phyloP scores from a whole-genome alignment of 139 green algal species.

The Raphidocelis subcapitata region DNA sequence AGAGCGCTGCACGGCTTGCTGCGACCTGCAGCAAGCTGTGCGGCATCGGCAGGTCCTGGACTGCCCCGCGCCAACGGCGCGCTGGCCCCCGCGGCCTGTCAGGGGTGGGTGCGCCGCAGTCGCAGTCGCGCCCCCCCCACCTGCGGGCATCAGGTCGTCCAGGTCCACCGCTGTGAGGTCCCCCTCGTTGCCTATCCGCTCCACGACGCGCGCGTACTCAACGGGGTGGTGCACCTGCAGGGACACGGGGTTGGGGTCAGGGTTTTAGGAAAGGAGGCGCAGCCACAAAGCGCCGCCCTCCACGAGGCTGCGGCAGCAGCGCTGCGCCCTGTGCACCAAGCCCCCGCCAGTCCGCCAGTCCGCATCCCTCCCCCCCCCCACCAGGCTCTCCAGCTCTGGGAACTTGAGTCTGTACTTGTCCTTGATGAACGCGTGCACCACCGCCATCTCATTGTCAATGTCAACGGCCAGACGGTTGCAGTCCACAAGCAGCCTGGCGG shows the following conservation, averaged over 20 bases:
- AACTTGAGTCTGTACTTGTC: constrained; percentile 86
- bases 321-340: constrained; percentile 3
- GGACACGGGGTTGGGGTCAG: too few species aligned
- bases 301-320: neutral
- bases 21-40: too few species aligned
- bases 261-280: too few species aligned
- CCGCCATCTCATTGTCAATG: constrained; percentile 92
- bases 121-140: too few species aligned
- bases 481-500: constrained; percentile 84
- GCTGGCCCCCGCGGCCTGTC: too few species aligned
- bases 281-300: too few species aligned
- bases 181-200: constrained; percentile 84
- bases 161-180: constrained; percentile 66
- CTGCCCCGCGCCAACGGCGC: too few species aligned
- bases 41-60: too few species aligned
- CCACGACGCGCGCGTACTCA: constrained; percentile 91
- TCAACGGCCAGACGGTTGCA: constrained; percentile 96
- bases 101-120: too few species aligned
- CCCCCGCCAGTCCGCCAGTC: neutral
- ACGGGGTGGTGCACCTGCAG: constrained; percentile 76
- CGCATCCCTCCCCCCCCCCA: constrained; percentile 35
- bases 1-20: too few species aligned
- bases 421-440: constrained; percentile 85
- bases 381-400: constrained; percentile 94
- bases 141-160: constrained; percentile 74